Base-by-base conservation (phyloP, 202 grass and related monocot species). In the Zoysia matrella region DNA sequence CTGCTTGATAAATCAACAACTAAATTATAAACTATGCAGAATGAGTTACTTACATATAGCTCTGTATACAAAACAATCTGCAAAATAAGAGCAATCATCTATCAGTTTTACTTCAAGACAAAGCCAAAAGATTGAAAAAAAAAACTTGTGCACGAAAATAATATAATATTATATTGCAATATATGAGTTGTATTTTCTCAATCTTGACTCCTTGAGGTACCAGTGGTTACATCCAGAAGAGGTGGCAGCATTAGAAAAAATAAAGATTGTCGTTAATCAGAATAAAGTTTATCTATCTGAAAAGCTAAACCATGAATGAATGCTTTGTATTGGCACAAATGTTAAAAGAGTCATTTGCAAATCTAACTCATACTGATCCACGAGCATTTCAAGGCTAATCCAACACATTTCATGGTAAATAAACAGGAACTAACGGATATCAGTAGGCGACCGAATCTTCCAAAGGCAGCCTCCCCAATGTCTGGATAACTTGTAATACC, bases 401-500 rank as follows among this genome's bases (percentile, higher is more conserved):
- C 22, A n/a, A 75, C 73, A 22, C 8, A 51, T 13, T 40, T 61
- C 15, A 83, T 40, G 40, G 1, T 81, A 81, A 73, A 88, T 45
- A 49, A 73, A 18, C 49, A 2, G 69, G 41, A 39, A 90, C 88
- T 88, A 86, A 95, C 95, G 60, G 92, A 95, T 76, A 98, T 86
- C 47, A 98, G 62, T 61, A 98, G 54, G 14, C 95, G 95, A 5
- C 95, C 95, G 50, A 90, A 86, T 86, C 72, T 89, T 65, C 92
- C 95, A 83, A 98, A 98, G 56, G 92, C 95, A 87, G 83, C 90
- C 88, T 98, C 89, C 46, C 89, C 95, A 57, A 98, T 98, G 83
- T 98, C 92, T 80, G 95, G 95, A 71, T 91, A 98, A 49, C 86
- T 93, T 43, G 78, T 77, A 72, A 98, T 74, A 13, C 95, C 95